Evolutionary conservation across 768 basidiomycete genomes (phyloP).

Genomic region (Termitomyces sp.): DNA sequence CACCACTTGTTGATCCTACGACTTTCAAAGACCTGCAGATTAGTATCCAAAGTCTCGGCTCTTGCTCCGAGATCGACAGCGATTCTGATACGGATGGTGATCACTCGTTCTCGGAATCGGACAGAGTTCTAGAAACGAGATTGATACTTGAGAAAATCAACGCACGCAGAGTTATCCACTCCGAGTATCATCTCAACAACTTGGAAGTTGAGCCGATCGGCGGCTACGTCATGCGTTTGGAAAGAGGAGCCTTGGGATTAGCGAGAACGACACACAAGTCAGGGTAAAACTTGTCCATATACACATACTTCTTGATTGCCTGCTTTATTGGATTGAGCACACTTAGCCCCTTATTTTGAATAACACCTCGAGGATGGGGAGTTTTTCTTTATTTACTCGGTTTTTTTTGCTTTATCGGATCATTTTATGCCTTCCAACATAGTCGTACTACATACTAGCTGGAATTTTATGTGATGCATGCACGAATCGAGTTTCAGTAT

Average conservation of each 20-base stretch:
- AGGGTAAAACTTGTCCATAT: background rate
- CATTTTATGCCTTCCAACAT: background rate
- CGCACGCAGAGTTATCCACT: constrained; percentile 61
- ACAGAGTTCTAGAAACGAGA: constrained; percentile 35
- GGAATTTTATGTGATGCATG: background rate
- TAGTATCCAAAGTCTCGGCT: constrained; percentile 4
- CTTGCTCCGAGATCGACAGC: constrained; percentile 6
- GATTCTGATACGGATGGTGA: constrained; percentile 12
- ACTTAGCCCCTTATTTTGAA: background rate
- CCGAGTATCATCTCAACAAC: constrained; percentile 64
- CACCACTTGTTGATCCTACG: constrained; percentile 41
- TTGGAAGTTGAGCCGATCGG: constrained; percentile 59
- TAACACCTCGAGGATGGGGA: background rate
- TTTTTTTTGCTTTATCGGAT: background rate
- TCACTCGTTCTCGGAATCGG: constrained; percentile 26
- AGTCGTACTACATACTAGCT: background rate
- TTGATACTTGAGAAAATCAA: constrained; percentile 66
- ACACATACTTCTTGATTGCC: background rate
- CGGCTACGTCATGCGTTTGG: constrained; percentile 54
- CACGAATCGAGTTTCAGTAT: too few species aligned
- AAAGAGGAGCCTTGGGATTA: constrained; percentile 53
- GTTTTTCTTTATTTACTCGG: background rate
- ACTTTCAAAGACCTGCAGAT: constrained; percentile 30
- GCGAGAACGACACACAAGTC: constrained; percentile 9
- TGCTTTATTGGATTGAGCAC: too few species aligned